A percentile compares a stretch with the other conserved stretches of the same genome.
Conservation (phyloP, 495 filamentous ascomycete species). For the Penicillium psychrofluorescens region DNA sequence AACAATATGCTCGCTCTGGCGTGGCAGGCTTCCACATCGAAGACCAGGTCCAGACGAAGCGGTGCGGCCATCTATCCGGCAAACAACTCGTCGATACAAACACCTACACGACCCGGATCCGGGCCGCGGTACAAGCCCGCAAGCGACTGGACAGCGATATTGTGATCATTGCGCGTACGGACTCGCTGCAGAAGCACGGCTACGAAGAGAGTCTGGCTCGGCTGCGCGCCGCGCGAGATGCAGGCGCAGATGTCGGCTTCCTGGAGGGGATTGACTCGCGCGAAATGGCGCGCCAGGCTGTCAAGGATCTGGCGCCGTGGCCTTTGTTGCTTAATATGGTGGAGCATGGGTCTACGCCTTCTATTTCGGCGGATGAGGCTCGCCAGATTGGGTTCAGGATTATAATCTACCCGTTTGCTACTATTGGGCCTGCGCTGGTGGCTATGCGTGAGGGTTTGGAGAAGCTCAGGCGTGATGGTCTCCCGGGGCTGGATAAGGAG, state of each 20-base stretch:
- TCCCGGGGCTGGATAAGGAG: constrained; percentile 37
- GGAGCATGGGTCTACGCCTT: constrained; percentile 52
- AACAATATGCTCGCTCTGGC: constrained; percentile 56
- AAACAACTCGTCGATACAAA: constrained; percentile 53
- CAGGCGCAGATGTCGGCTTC: constrained; percentile 59
- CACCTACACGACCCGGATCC: constrained; percentile 52
- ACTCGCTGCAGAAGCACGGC: constrained; percentile 52
- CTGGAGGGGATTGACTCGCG: constrained; percentile 40
- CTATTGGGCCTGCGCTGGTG: constrained; percentile 43
- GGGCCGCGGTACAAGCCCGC: constrained; percentile 44
- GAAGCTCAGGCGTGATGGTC: constrained; percentile 43
- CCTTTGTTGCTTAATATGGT: constrained; percentile 64
- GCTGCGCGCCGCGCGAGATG: constrained; percentile 46
- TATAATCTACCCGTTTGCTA: constrained; percentile 54
- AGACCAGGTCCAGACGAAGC: constrained; percentile 64
- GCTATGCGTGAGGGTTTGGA: constrained; percentile 42
- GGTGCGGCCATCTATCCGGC: constrained; percentile 55
- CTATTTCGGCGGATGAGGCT: constrained; percentile 52
- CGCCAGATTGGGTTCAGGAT: constrained; percentile 54
- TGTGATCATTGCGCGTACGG: constrained; percentile 64
- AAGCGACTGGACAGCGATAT: constrained; percentile 49
- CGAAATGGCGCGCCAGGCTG: constrained; percentile 26
- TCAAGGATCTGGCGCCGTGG: constrained; percentile 48
- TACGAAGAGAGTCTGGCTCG: constrained; percentile 54
- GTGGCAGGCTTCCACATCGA: constrained; percentile 68